Evolutionary conservation across 306 rosid species (phyloP).

Genomic region (Hippophae tibetana): DNA sequence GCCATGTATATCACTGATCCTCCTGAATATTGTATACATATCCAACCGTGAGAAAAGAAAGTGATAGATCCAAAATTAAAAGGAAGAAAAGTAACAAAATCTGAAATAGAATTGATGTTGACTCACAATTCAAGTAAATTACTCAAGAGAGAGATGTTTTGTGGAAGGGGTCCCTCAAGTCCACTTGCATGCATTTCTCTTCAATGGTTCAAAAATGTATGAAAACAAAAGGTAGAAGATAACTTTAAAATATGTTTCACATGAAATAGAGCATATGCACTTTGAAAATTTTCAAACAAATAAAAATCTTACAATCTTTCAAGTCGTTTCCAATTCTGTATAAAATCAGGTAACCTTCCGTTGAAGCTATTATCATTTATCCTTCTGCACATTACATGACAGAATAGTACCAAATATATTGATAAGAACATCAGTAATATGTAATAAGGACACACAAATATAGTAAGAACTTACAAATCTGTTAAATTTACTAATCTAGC

Average conservation of each 20-base stretch:
- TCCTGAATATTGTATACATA: conserved; percentile 28
- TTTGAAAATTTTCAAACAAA: conserved; percentile 3
- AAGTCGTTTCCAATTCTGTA: conserved; percentile 61
- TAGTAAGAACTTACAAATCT: conserved; percentile 45
- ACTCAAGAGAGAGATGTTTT: conserved; percentile 48
- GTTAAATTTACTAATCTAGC: conserved; percentile 41
- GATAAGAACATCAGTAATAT: background rate
- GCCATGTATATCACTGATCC: conserved; percentile 61
- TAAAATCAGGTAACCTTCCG: conserved; percentile 62
- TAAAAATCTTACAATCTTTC: conserved; percentile 52
- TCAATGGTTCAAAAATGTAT: conserved; percentile 22
- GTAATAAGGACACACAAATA: conserved; percentile 5
- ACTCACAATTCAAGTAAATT: conserved; percentile 56
- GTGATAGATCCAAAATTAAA: background rate
- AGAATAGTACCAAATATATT: conserved; percentile 14
- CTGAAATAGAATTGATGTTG: conserved; percentile 5
- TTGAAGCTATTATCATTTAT: conserved; percentile 61
- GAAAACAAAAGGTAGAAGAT: conserved; percentile 13
- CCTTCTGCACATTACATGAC: conserved; percentile 44
- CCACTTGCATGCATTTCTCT: conserved; percentile 89
- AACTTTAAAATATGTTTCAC: background rate
- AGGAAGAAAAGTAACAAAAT: conserved; percentile 5
- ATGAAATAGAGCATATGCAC: conserved; percentile 1
- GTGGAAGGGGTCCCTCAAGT: conserved; percentile 76
- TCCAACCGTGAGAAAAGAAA: background rate